phyloP scores from a whole-genome alignment of 148 eudicot genomes.

The Selenicereus undatus region DNA sequence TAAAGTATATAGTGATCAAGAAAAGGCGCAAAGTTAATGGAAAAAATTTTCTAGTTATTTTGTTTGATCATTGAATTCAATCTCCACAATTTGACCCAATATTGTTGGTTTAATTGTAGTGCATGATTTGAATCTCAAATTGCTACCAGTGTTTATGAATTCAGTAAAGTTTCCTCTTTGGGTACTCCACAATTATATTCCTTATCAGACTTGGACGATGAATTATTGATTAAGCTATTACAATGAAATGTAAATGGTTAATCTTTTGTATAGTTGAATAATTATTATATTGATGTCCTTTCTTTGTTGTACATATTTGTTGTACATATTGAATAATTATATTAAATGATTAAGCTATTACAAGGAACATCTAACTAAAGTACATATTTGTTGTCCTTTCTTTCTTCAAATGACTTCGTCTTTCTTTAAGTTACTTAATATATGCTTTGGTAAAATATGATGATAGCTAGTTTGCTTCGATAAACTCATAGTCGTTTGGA shows the following conservation, averaged over 20 bases:
- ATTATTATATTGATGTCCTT: not conserved
- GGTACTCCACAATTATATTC: slow-evolving; percentile 35
- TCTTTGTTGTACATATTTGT: too few species aligned
- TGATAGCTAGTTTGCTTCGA: too few species aligned
- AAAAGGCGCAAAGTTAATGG: not conserved
- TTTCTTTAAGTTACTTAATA: not conserved
- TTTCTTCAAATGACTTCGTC: not conserved
- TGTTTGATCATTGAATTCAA: not conserved
- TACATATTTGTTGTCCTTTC: not conserved
- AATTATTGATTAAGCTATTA: slow-evolving; percentile 18
- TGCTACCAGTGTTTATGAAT: not conserved
- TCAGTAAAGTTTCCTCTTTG: not conserved
- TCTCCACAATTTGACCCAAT: not conserved
- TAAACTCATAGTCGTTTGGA: too few species aligned
- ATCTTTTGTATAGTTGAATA: too few species aligned
- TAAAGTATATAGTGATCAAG: not conserved
- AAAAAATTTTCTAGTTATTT: not conserved
- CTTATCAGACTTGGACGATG: slow-evolving; percentile 38
- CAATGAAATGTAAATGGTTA: too few species aligned
- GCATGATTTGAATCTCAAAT: slow-evolving; percentile 8
- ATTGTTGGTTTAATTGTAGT: not conserved
- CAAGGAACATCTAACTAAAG: slow-evolving; percentile 19
- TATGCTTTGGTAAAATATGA: not conserved
- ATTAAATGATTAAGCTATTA: too few species aligned
- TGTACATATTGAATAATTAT: too few species aligned